These are phyloP conservation scores for Leishmania arabica DNA, from an alignment of 208 protist species.

Conservation along the genomic window DNA sequence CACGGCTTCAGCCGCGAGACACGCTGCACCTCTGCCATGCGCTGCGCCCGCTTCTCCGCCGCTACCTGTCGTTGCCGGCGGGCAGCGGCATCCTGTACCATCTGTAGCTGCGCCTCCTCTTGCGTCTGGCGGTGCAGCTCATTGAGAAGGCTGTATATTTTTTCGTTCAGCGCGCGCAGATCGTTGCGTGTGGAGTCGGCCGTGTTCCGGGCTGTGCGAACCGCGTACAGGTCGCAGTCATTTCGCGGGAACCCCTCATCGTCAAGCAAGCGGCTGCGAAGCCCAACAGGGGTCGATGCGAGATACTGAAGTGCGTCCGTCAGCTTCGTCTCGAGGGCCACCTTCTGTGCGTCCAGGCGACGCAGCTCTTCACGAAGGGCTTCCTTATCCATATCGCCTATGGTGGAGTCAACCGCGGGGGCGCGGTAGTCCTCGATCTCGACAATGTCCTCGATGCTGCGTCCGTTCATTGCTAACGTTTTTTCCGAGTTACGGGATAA, in stretches of 20 bases:
- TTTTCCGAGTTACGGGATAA: background rate
- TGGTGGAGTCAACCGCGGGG: background rate
- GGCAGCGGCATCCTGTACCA: slow-evolving; percentile 36
- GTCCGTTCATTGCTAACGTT: background rate
- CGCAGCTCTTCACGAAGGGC: slow-evolving; percentile 38
- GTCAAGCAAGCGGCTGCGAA: slow-evolving; percentile 66
- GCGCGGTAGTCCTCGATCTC: slow-evolving; percentile 13
- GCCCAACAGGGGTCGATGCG: slow-evolving; percentile 59
- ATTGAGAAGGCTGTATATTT: slow-evolving; percentile 60
- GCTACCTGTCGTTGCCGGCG: slow-evolving; percentile 34
- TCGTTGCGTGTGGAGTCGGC: slow-evolving; percentile 73
- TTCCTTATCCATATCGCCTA: slow-evolving; percentile 19
- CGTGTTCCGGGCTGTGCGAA: slow-evolving; percentile 69
- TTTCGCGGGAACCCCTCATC: slow-evolving; percentile 76
- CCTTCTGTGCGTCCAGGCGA: slow-evolving; percentile 41
- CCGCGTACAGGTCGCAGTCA: slow-evolving; percentile 90
- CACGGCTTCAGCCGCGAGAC: slow-evolving; percentile 39
- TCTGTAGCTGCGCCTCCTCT: slow-evolving; percentile 57
- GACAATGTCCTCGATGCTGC: slow-evolving; percentile 3
- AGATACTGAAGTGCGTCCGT: slow-evolving; percentile 70
- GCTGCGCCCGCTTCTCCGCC: slow-evolving; percentile 32
- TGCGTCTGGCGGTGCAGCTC: slow-evolving; percentile 56
- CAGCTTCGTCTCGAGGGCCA: slow-evolving; percentile 37
- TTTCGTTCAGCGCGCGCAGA: slow-evolving; percentile 45
- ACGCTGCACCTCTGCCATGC: slow-evolving; percentile 39